Base-by-base conservation (phyloP, 1,284 basidiomycete genomes). In the Fomitopsis palustris region DNA sequence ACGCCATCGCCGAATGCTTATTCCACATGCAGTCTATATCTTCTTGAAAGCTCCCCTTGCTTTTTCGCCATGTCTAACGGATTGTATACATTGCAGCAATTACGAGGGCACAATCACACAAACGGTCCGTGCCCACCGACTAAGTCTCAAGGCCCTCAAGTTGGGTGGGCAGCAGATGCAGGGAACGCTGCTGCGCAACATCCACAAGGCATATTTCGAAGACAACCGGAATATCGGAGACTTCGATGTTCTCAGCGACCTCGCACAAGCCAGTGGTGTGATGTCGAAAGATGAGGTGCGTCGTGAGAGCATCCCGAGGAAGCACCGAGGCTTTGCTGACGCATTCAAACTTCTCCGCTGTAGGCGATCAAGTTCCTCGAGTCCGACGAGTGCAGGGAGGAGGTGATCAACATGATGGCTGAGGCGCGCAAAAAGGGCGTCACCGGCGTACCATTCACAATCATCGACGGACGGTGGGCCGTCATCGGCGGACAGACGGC, bases 401-500 rank as follows among this genome's bases (percentile, higher is more conserved):
- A 90, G 62, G 87, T 93, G 1, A 78, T 86, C 61, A 77, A 77
- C n/a, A 84, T 88, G 77, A 83, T 87, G 61, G 76, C 81, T 8
- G 82, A 87, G 39, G 89, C 88, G 21, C 82, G 84, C 61, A 77
- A 78, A 37, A 85, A 85, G 60, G 90, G 90, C 21, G 84, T 94
- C 55, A 88, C 82, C 0, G 91, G 92, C 37, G 90, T 93, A 6
- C 92, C 92, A 2, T 85, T 92, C 74, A 85, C 85, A 51, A 84
- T 93, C 68, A 87, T 94, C 63, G 87, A 92, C 67, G 83, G 85
- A 19, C 86, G 86, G 66, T 93, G 89, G 88, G 88, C 87, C 9
- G 77, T 93, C 51, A 87, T 84, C 52, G 90, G 90, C 5, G 86
- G 86, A 3, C 90, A 92, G 70, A 78, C 84, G 6, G 81, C 82